These are phyloP conservation scores for Aspergillus sergii DNA, from an alignment of 2,329 filamentous ascomycete genomes.

Conservation along the genomic window DNA sequence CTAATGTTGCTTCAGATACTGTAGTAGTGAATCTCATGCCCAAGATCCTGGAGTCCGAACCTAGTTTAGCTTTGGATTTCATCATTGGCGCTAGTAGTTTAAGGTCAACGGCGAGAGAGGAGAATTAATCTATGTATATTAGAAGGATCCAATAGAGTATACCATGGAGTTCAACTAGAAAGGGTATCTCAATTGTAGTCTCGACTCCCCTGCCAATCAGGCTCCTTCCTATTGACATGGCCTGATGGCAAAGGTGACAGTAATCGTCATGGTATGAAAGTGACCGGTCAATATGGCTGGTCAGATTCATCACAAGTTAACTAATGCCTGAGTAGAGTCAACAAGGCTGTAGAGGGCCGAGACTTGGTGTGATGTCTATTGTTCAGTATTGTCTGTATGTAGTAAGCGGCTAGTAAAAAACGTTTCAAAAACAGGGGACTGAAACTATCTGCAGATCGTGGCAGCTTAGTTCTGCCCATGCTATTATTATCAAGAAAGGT, in stretches of 20 bases:
- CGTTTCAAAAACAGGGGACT: not conserved
- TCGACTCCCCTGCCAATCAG: not conserved
- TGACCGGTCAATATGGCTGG: slow-evolving; percentile 10
- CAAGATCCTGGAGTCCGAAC: not conserved
- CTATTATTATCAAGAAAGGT: not conserved
- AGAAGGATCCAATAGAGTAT: slow-evolving; percentile 1
- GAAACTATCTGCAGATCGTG: not conserved
- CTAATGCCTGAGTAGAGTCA: not conserved
- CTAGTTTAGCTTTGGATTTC: not conserved
- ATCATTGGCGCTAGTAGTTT: not conserved
- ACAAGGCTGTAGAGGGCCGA: not conserved
- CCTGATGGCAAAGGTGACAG: not conserved
- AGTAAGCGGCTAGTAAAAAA: not conserved
- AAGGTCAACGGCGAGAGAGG: not conserved
- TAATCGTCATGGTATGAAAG: not conserved
- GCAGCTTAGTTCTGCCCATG: not conserved
- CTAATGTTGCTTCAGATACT: not conserved
- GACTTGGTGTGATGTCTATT: not conserved
- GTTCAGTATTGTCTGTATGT: not conserved
- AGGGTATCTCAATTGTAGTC: not conserved
- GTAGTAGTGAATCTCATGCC: not conserved
- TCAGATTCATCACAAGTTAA: not conserved
- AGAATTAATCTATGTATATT: slow-evolving; percentile 3
- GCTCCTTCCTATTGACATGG: not conserved
- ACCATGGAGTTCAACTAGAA: not conserved